phyloP scores from a whole-genome alignment of 1,284 basidiomycete genomes.

The Uromyces viciae-fabae region DNA sequence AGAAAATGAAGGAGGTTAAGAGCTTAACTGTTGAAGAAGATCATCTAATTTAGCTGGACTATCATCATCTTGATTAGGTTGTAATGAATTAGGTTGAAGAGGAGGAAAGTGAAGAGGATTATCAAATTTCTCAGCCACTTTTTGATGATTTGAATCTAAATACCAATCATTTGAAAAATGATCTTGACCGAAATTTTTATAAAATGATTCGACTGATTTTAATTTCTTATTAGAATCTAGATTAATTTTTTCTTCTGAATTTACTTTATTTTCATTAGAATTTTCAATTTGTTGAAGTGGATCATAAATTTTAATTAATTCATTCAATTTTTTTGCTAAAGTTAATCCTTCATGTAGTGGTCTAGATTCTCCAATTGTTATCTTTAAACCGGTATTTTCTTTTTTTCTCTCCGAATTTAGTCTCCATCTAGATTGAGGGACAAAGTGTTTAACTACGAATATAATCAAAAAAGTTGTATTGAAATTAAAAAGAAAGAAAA shows the following conservation, averaged over 20 bases:
- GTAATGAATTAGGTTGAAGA: background rate
- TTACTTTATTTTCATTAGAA: no score
- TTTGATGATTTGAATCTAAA: conserved; percentile 21
- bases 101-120: background rate
- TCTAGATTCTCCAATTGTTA: conserved; percentile 30
- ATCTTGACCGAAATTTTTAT: background rate
- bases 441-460: conserved; percentile 12
- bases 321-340: conserved; percentile 27
- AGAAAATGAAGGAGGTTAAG: background rate
- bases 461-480: background rate
- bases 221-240: no score
- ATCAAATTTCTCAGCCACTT: background rate
- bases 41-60: conserved; percentile 1
- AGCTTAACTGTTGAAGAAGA: conserved; percentile 27
- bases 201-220: no score
- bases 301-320: conserved; percentile 15
- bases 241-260: no score
- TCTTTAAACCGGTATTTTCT: conserved; percentile 4
- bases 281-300: no score
- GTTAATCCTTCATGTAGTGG: conserved; percentile 40
- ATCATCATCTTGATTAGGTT: background rate
- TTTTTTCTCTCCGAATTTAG: background rate
- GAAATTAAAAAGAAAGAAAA: background rate
- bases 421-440: conserved; percentile 17
- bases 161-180: conserved; percentile 25